Evolutionary conservation across 2,329 filamentous ascomycete genomes (phyloP).

Genomic region (Xylaria arbuscula): DNA sequence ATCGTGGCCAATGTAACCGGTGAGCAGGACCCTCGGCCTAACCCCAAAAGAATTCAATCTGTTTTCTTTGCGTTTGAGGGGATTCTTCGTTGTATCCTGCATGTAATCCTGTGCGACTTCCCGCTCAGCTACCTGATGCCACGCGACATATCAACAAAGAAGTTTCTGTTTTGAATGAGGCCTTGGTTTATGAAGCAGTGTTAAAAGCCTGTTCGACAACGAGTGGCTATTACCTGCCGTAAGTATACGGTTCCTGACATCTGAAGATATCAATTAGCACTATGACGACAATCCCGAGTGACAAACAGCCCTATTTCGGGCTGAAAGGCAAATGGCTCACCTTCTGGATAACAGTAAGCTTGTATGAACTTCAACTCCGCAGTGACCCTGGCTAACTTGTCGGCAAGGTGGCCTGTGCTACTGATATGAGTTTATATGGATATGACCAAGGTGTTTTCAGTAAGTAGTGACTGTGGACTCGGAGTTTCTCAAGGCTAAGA

Average conservation of each 20-base stretch:
- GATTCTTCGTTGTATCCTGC: neutral
- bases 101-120: too few relatives aligned
- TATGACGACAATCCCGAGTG: constrained; percentile 40
- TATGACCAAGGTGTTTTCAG: constrained; percentile 62
- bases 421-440: constrained; percentile 48
- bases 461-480: constrained; percentile 6
- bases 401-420: constrained; percentile 45
- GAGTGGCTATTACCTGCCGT: neutral
- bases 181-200: neutral
- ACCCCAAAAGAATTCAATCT: neutral
- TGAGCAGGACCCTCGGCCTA: neutral
- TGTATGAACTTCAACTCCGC: neutral
- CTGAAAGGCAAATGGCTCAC: constrained; percentile 47
- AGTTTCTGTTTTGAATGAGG: neutral
- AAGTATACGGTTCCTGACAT: neutral
- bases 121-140: too few relatives aligned
- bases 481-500: neutral
- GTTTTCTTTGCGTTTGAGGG: too few relatives aligned
- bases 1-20: neutral
- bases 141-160: too few relatives aligned
- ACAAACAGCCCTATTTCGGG: constrained; percentile 46
- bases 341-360: constrained; percentile 46
- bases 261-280: neutral
- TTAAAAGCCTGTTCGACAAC: neutral
- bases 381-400: neutral